Evolutionary conservation across 2,329 filamentous ascomycete genomes (phyloP).

Genomic region (Alternaria sp.): DNA sequence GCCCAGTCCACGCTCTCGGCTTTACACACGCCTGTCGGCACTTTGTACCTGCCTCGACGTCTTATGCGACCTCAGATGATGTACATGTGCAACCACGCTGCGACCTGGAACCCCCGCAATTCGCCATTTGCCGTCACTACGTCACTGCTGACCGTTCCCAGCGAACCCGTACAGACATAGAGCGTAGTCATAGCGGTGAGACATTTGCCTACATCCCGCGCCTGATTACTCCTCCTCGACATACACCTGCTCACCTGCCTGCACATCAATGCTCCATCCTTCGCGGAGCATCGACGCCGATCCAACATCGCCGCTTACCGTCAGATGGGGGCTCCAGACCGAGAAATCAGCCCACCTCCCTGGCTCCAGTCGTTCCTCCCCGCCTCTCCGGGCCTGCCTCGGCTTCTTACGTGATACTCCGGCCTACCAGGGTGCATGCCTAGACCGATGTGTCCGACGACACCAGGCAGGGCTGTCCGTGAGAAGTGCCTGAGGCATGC

Average conservation of each 20-base stretch:
- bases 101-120: neutral
- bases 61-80: neutral
- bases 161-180: neutral
- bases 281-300: neutral
- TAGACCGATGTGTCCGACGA: neutral
- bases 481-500: neutral
- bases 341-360: neutral
- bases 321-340: neutral
- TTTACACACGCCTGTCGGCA: slow-evolving; percentile 4
- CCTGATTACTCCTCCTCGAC: neutral
- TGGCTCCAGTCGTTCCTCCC: neutral
- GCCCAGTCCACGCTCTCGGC: slow-evolving; percentile 1
- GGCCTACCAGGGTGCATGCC: neutral
- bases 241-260: neutral
- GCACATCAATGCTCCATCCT: neutral
- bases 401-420: slow-evolving; percentile 3
- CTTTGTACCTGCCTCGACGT: slow-evolving; percentile 5
- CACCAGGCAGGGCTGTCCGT: neutral
- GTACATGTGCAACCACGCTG: neutral
- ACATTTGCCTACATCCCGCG: neutral
- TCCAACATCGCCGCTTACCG: neutral
- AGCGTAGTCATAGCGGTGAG: neutral
- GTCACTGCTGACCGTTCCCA: slow-evolving; percentile 7
- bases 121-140: neutral
- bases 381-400: slow-evolving; percentile 1